These are phyloP conservation scores for Papiliotrema terrestris DNA, from an alignment of 1,284 basidiomycete species.

Conservation along the genomic window DNA sequence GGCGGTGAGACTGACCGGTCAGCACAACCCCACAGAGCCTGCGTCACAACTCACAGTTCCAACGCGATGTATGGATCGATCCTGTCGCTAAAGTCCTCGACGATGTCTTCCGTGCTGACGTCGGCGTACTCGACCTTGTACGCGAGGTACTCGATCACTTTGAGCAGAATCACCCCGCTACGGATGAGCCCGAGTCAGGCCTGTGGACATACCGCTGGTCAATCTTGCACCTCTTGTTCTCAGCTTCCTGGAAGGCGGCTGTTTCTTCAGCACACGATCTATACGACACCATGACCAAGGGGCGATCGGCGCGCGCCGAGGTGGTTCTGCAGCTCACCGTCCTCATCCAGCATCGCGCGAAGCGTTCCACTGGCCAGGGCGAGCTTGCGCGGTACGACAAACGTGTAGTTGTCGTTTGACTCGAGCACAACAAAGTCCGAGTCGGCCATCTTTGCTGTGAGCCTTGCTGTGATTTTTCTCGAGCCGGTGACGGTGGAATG, in stretches of 20 bases:
- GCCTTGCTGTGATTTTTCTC: not conserved
- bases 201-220: slow-evolving; percentile 42
- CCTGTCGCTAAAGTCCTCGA: slow-evolving; percentile 55
- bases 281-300: no score
- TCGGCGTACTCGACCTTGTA: slow-evolving; percentile 54
- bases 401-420: slow-evolving; percentile 45
- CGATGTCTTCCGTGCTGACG: slow-evolving; percentile 48
- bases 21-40: not conserved
- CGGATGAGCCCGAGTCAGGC: not conserved
- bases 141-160: slow-evolving; percentile 57
- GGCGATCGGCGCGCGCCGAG: not conserved
- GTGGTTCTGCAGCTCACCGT: slow-evolving; percentile 27
- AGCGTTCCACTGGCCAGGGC: slow-evolving; percentile 47
- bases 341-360: slow-evolving; percentile 46
- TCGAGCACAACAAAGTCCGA: slow-evolving; percentile 44
- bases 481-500: not conserved
- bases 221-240: slow-evolving; percentile 45
- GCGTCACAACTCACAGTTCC: slow-evolving; percentile 52
- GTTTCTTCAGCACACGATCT: no score
- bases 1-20: slow-evolving; percentile 43
- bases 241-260: slow-evolving; percentile 49
- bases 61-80: slow-evolving; percentile 58
- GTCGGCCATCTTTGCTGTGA: slow-evolving; percentile 17
- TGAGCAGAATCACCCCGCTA: slow-evolving; percentile 54
- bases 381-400: slow-evolving; percentile 43